Evolutionary conservation across 441 rosid genomes (phyloP), one percentile per base, ranked within the genome.

Genomic region (Lepidium campestre): DNA sequence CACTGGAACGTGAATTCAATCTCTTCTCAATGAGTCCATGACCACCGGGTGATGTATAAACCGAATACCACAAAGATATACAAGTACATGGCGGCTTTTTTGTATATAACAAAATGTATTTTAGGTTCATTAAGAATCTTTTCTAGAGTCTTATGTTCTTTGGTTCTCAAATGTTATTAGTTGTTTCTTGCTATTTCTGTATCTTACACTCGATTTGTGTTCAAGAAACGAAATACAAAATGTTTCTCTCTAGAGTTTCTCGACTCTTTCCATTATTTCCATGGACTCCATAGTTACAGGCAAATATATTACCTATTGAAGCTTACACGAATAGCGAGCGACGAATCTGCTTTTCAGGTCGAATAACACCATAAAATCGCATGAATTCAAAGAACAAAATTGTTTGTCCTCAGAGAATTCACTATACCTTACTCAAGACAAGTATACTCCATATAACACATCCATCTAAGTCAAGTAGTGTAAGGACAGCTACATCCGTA

Each of bases 1-100:
- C 84, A 59, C 64, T 93, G 77, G 91, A 86, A 52, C 87, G 82
- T 3, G 89, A 88, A 75, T 81, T 80, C 49, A 93, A 82, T 76
- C 89, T 88, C 56, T 66, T 78, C 70, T 66, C 34, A 2, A 29
- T 29, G 34, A 29, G 10, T 29, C 85, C 1, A 67, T 29, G 17
- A 31, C 25, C 45, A 68, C 78, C 12, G 66, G 67, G 10, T 66
- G 72, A 66, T 53, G 7, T 22, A 37, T 20, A 27, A 60, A 58
- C 56, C 27, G 20, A 56, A 47, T 20, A 57, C 53, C 71, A 48
- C 71, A 48, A 47, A 20, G 10, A 22, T 65, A 32, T 9, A 1
- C 18, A 48, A 32, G 71, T 58, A 50, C 34, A 57, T 52, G 41
- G 0, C 47, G 55, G 35, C 39, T 57, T 50, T 35, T 20, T 14